Evolutionary conservation across 176 grass and related monocot species (phyloP), one percentile per base, ranked within the genome.

Genomic region (Juncus inflexus): DNA sequence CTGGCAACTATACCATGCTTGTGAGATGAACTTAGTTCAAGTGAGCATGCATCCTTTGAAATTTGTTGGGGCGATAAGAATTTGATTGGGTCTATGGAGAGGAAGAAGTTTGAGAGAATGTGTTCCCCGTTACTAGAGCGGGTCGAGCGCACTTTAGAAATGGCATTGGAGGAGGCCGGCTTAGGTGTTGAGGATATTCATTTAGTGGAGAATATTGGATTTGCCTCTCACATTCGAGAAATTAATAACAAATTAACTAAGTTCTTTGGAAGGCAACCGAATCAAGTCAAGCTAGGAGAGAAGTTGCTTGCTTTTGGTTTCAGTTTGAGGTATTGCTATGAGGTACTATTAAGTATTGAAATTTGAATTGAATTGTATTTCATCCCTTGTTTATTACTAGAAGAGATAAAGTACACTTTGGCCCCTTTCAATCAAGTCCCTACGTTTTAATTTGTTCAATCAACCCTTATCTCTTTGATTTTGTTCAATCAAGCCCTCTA

Each of bases 81-180:
- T 80, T 80, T 95, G 12, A 64, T 65, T 3, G 90, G 86, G 0
- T 95, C 84, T 76, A 85, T 87, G 38, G 87, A 80, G 49, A 72
- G 86, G 72, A 87, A 87, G 2, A 78, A 90, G 14, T 95, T 95
- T 65, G 90, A 95, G 68, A 78, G 84, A 3, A 95, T 95, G 59
- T 82, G 83, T 7, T 10, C 67, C 0, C 72, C 78, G 2, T 80
- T 95, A 12, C 56, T 95, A 9, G 62, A 87, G 65, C 74, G 86
- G 11, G 80, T 95, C 8, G 90, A 84, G 36, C 72, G 72, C 9
- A 76, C 90, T 3, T 52, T 95, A 72, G 83, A 87, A 3, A 90
- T 80, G 54, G 83, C 86, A 39, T 53, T 95, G 54, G 6, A 11
- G 3, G 86, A 84, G 66, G 78, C 86, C 68, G 78, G 86, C 4